phyloP scores from a whole-genome alignment of 345 rosid species.

The Eucalyptus pauciflora region DNA sequence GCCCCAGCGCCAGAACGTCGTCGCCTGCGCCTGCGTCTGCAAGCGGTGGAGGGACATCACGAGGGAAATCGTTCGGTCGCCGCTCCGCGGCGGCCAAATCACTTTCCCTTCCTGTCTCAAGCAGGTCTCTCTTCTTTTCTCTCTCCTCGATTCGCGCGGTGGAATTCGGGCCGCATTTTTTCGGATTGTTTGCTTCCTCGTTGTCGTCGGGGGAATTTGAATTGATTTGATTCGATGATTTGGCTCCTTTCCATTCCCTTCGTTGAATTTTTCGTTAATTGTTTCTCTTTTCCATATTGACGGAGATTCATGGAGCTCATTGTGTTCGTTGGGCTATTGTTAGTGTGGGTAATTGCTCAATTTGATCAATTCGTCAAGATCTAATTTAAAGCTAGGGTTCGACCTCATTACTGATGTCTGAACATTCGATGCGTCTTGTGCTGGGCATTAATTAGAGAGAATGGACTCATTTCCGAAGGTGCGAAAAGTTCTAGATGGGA shows the following conservation, averaged over 20 bases:
- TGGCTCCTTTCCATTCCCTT: not conserved
- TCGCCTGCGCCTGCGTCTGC: slow-evolving; percentile 71
- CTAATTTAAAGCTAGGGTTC: not conserved
- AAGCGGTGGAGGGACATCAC: slow-evolving; percentile 78
- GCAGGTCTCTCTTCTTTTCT: slow-evolving; percentile 27
- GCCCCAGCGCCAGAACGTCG: slow-evolving; percentile 68
- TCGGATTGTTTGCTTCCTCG: not conserved
- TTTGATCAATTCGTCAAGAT: not conserved
- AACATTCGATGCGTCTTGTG: not conserved
- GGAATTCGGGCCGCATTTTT: not conserved
- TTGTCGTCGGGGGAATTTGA: not conserved
- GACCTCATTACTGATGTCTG: not conserved
- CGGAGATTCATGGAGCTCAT: not conserved
- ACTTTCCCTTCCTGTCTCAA: slow-evolving; percentile 94
- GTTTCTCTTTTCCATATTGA: not conserved
- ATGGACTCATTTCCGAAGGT: not conserved
- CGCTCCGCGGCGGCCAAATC: slow-evolving; percentile 31
- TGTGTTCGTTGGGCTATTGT: not conserved
- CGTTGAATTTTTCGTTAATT: not conserved
- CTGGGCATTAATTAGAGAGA: not conserved
- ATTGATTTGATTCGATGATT: not conserved
- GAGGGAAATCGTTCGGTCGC: slow-evolving; percentile 43
- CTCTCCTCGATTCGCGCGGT: not conserved
- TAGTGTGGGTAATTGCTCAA: not conserved
- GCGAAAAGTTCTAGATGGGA: not conserved